Percentiles rank a stretch among this genome's conserved stretches.
Conservation (phyloP, 176 grass and related monocot genomes). For the Echinochloa phyllopogon region DNA sequence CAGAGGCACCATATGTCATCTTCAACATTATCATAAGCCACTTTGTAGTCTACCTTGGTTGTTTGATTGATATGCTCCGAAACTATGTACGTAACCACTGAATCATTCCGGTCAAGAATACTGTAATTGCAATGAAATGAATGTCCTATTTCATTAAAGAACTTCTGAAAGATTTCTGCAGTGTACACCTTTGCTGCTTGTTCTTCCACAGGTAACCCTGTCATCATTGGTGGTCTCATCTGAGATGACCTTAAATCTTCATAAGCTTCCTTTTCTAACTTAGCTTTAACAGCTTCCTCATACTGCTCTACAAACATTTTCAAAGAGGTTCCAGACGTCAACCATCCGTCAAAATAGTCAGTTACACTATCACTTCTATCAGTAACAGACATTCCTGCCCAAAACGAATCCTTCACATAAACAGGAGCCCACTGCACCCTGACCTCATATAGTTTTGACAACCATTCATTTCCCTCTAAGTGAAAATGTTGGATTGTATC, state of each 20-base stretch:
- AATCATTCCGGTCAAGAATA: constrained; percentile 61
- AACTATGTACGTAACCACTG: constrained; percentile 66
- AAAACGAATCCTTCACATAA: constrained; percentile 79
- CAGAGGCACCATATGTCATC: constrained; percentile 81
- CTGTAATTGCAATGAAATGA: constrained; percentile 64
- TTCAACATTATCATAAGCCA: constrained; percentile 76
- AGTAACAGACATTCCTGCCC: constrained; percentile 74
- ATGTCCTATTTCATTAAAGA: constrained; percentile 68
- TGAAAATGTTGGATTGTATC: constrained; percentile 63
- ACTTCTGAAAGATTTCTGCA: constrained; percentile 71
- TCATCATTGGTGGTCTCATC: constrained; percentile 61
- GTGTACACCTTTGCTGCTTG: constrained; percentile 80
- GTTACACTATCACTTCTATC: constrained; percentile 65
- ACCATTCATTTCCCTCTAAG: constrained; percentile 72
- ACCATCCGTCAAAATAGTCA: constrained; percentile 71
- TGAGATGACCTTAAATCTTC: constrained; percentile 76
- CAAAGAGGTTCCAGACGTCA: constrained; percentile 64
- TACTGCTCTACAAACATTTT: constrained; percentile 81
- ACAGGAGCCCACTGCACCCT: constrained; percentile 71
- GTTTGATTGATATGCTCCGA: constrained; percentile 61
- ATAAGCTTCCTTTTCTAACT: constrained; percentile 69
- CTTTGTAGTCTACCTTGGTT: constrained; percentile 72
- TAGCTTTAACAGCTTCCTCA: constrained; percentile 58
- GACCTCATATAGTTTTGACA: constrained; percentile 66
- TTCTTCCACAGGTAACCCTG: constrained; percentile 63